These are phyloP conservation scores for Schizochytrium sp. DNA, from an alignment of 108 stramenopile genomes.

Conservation along the genomic window DNA sequence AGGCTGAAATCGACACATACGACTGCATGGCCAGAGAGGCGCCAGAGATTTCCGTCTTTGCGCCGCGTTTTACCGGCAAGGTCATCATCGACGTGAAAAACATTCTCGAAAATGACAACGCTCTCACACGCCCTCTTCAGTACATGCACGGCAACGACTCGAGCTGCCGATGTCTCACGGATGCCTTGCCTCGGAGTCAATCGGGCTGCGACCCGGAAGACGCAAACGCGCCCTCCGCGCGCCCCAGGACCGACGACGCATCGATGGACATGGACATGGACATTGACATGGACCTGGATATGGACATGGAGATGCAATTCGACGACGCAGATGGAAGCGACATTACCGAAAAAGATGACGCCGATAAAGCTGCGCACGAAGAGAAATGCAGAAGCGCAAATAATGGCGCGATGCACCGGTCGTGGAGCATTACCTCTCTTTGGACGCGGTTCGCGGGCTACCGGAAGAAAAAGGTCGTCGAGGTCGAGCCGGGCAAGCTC, in stretches of 20 bases:
- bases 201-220: too few relatives aligned
- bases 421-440: background rate
- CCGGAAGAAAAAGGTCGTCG: slow-evolving; percentile 7
- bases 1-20: slow-evolving; percentile 1
- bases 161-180: too few relatives aligned
- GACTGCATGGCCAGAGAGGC: background rate
- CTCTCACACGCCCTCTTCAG: background rate
- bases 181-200: too few relatives aligned
- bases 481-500: slow-evolving; percentile 4
- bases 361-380: too few relatives aligned
- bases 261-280: too few relatives aligned
- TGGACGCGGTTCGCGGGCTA: background rate
- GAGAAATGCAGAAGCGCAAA: background rate
- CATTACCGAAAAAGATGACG: background rate
- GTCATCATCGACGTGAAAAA: background rate
- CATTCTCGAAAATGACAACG: background rate
- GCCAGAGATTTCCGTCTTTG: background rate
- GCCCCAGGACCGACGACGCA: too few relatives aligned
- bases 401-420: background rate
- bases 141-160: background rate
- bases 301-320: background rate
- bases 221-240: too few relatives aligned
- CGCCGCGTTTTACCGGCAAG: background rate
- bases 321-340: background rate
- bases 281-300: too few relatives aligned